phyloP scores from a whole-genome alignment of 352 stramenopile species.

The Blastocystis sp. region DNA sequence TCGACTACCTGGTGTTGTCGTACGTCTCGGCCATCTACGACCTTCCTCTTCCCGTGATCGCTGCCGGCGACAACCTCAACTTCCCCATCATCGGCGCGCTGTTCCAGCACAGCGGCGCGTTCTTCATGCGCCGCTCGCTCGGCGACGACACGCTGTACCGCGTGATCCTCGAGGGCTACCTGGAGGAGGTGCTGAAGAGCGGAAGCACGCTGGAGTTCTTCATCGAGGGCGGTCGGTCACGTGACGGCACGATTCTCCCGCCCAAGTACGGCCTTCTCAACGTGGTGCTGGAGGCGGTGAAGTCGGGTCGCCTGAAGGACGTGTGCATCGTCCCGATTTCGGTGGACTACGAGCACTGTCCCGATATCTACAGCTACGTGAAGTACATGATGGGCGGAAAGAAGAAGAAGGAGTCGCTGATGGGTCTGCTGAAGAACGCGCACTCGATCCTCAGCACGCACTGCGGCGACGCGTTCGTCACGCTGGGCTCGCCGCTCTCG shows the following conservation, averaged over 20 bases:
- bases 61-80: slow-evolving; percentile 85
- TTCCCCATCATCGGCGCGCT: slow-evolving; percentile 83
- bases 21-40: slow-evolving; percentile 87
- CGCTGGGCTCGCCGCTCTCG: slow-evolving; percentile 81
- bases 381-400: slow-evolving; percentile 85
- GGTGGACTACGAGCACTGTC: slow-evolving; percentile 87
- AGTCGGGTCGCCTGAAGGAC: slow-evolving; percentile 75
- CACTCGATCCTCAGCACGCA: slow-evolving; percentile 81
- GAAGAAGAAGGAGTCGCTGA: slow-evolving; percentile 84
- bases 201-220: slow-evolving; percentile 86
- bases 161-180: slow-evolving; percentile 82
- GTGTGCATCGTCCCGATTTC: slow-evolving; percentile 84
- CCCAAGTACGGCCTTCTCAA: slow-evolving; percentile 77
- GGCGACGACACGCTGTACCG: slow-evolving; percentile 72
- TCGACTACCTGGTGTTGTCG: slow-evolving; percentile 88
- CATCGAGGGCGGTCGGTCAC: slow-evolving; percentile 84
- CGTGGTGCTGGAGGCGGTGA: slow-evolving; percentile 76
- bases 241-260: slow-evolving; percentile 79
- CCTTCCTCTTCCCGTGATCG: slow-evolving; percentile 83
- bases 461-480: slow-evolving; percentile 85
- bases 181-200: slow-evolving; percentile 83
- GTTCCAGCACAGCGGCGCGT: slow-evolving; percentile 84
- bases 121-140: slow-evolving; percentile 83
- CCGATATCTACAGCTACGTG: slow-evolving; percentile 85
- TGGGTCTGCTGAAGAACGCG: slow-evolving; percentile 81